Evolutionary conservation across 257 asterid species (phyloP).

Genomic region (Cynanchum wilfordii): DNA sequence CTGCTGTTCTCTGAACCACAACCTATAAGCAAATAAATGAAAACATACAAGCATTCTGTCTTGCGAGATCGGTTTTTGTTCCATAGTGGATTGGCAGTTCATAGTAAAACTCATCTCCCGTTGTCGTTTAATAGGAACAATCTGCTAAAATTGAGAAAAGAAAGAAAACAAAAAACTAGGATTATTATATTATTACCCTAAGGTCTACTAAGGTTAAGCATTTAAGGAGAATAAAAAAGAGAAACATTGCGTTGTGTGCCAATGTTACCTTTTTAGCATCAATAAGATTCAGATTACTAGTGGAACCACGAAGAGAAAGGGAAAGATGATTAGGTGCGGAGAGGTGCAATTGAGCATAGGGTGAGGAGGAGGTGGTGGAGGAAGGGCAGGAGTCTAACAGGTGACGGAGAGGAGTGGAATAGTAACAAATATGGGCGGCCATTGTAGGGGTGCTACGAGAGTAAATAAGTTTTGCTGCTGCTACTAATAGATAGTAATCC

Average conservation of each 20-base stretch:
- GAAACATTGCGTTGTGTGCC: not conserved
- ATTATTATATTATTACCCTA: not conserved
- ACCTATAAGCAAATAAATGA: not conserved
- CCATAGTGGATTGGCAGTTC: slow-evolving; percentile 47
- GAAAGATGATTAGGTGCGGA: slow-evolving; percentile 34
- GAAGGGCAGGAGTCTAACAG: slow-evolving; percentile 18
- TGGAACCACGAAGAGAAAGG: slow-evolving; percentile 12
- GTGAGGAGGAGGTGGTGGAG: slow-evolving; percentile 25
- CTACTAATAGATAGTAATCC: not conserved
- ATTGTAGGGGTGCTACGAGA: slow-evolving; percentile 7
- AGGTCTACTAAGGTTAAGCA: not conserved
- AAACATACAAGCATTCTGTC: slow-evolving; percentile 76
- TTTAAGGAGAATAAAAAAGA: not conserved
- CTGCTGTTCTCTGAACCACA: not conserved
- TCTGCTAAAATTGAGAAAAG: slow-evolving; percentile 22
- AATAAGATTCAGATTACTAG: slow-evolving; percentile 1
- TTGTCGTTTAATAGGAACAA: slow-evolving; percentile 20
- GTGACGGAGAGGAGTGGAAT: slow-evolving; percentile 5
- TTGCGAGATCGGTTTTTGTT: slow-evolving; percentile 41
- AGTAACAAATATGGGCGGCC: slow-evolving; percentile 14
- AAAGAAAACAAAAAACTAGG: not conserved
- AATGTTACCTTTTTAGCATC: not conserved
- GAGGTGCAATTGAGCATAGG: slow-evolving; percentile 26
- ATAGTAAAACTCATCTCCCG: slow-evolving; percentile 34
- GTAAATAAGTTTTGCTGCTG: not conserved